These are phyloP conservation scores for Echinosophora koreensis DNA, from an alignment of 306 rosid species.

Conservation along the genomic window DNA sequence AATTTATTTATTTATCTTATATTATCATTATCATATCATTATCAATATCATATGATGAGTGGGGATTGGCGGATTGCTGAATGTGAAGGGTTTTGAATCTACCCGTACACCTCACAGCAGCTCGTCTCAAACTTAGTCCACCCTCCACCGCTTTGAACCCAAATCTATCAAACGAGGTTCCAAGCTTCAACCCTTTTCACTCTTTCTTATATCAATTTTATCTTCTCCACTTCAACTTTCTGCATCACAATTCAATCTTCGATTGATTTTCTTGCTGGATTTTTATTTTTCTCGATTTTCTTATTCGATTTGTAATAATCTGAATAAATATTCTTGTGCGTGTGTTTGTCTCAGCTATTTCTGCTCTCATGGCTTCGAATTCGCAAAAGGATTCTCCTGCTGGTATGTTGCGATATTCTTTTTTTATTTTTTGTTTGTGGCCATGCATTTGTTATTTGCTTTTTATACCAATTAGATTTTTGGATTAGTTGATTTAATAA, in stretches of 20 bases:
- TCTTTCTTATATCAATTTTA: no score
- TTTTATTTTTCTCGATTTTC: neutral
- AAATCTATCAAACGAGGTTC: neutral
- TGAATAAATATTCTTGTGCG: neutral
- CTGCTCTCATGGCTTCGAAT: constrained; percentile 68
- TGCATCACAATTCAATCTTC: neutral
- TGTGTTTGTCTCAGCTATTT: constrained; percentile 52
- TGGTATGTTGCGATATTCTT: constrained; percentile 52
- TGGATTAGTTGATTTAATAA: neutral
- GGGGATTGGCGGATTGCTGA: neutral
- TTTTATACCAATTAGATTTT: neutral
- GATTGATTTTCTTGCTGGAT: no score
- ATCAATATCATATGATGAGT: neutral
- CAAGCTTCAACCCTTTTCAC: neutral
- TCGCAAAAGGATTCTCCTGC: constrained; percentile 68
- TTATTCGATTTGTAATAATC: neutral
- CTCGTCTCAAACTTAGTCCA: neutral
- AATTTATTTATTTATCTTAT: no score
- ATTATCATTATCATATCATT: no score
- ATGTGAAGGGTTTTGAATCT: neutral
- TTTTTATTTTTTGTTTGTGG: neutral
- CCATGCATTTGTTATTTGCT: neutral
- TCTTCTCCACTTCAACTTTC: neutral
- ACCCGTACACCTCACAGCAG: neutral
- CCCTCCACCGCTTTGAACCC: neutral